phyloP scores from a whole-genome alignment of 2,329 filamentous ascomycete species.

The Colletotrichum magnum region DNA sequence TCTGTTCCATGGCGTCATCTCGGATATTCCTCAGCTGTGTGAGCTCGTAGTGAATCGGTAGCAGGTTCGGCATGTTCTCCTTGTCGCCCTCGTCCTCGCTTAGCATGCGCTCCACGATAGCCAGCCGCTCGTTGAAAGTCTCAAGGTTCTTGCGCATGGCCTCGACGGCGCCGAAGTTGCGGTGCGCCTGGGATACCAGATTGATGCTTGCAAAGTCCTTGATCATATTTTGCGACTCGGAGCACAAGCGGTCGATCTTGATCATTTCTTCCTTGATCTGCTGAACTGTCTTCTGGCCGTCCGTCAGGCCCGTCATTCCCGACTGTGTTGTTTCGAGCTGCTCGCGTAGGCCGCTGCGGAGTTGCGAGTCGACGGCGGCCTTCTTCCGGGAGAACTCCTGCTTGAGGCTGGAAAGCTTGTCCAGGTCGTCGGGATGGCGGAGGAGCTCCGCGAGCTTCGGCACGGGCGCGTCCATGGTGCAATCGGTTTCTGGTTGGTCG shows the following conservation, averaged over 20 bases:
- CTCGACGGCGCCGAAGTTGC: conserved; percentile 95
- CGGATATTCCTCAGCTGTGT: conserved; percentile 93
- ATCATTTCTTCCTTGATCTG: conserved; percentile 98
- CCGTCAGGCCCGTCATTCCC: conserved; percentile 89
- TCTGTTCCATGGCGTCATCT: conserved; percentile 97
- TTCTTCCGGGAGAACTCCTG: conserved; percentile 96
- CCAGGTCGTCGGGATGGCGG: conserved; percentile 95
- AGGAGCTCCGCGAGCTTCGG: conserved; percentile 93
- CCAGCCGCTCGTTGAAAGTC: conserved; percentile 84
- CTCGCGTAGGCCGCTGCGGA: conserved; percentile 88
- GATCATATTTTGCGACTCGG: conserved; percentile 97
- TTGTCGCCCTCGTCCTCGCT: conserved; percentile 86
- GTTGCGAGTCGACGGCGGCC: conserved; percentile 88
- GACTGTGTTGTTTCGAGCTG: conserved; percentile 95
- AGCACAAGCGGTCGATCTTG: conserved; percentile 97
- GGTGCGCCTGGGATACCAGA: conserved; percentile 91
- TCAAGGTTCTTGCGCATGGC: conserved; percentile 93
- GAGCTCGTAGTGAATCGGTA: conserved; percentile 92
- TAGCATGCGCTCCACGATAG: conserved; percentile 83
- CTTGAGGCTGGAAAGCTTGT: conserved; percentile 93
- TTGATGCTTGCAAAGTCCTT: conserved; percentile 96
- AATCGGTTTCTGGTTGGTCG: conserved; percentile 7
- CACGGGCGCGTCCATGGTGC: conserved; percentile 74
- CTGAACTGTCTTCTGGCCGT: conserved; percentile 92
- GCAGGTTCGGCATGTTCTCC: conserved; percentile 92